Evolutionary conservation across 2,329 filamentous ascomycete genomes (phyloP).

Genomic region (Didymella keratinophila): DNA sequence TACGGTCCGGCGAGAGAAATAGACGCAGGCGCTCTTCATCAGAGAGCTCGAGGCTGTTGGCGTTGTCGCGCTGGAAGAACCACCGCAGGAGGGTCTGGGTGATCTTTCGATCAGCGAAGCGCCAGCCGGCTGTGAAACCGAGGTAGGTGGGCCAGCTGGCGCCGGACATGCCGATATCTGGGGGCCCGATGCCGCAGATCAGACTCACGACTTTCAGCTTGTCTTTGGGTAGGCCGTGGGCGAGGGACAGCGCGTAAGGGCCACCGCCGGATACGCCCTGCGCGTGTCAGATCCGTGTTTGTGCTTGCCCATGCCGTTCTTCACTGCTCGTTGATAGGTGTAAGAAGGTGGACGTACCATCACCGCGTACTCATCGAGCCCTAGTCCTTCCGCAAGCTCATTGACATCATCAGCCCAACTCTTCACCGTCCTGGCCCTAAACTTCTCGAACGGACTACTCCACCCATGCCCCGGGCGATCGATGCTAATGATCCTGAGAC

Average conservation of each 20-base stretch:
- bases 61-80: constrained; percentile 34
- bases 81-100: constrained; percentile 26
- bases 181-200: constrained; percentile 45
- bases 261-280: constrained; percentile 47
- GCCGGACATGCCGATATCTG: constrained; percentile 48
- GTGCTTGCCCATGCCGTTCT: too few species aligned
- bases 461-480: constrained; percentile 43
- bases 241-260: constrained; percentile 44
- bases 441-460: constrained; percentile 30
- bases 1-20: constrained; percentile 21
- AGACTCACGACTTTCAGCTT: constrained; percentile 37
- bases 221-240: constrained; percentile 25
- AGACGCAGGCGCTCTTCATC: constrained; percentile 25
- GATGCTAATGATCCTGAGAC: constrained; percentile 34
- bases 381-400: constrained; percentile 30
- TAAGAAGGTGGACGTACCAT: constrained; percentile 25
- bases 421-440: constrained; percentile 30
- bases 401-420: constrained; percentile 38
- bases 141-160: constrained; percentile 34
- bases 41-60: constrained; percentile 42
- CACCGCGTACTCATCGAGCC: constrained; percentile 33
- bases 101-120: constrained; percentile 23
- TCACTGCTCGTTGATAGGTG: not conserved
- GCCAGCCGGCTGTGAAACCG: constrained; percentile 44
- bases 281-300: not conserved